phyloP scores from a whole-genome alignment of 306 rosid species.

The Betula pendula region DNA sequence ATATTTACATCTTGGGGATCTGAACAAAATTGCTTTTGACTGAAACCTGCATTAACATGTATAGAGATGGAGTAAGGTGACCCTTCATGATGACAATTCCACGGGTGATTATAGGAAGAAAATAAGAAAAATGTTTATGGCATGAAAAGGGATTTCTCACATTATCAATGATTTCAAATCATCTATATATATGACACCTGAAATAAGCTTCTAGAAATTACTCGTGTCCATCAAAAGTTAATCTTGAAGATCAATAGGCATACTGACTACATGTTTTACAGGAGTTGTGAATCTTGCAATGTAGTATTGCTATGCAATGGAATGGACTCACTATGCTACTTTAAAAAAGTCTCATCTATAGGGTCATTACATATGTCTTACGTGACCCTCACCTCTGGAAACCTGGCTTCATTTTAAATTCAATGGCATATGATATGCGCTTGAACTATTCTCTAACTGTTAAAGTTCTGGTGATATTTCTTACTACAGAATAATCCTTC shows the following conservation, averaged over 20 bases:
- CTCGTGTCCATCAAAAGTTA: neutral
- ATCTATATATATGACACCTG: neutral
- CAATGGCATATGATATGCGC: slow-evolving; percentile 1
- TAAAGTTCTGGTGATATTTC: slow-evolving; percentile 7
- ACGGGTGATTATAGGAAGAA: neutral
- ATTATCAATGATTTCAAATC: neutral
- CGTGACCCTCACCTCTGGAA: neutral
- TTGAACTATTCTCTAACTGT: slow-evolving; percentile 11
- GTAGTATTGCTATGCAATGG: neutral
- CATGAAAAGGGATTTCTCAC: neutral
- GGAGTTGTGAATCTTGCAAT: neutral
- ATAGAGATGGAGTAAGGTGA: neutral
- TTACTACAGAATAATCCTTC: slow-evolving; percentile 44
- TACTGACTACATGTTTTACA: neutral
- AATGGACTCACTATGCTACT: neutral
- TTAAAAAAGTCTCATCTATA: slow-evolving; percentile 2
- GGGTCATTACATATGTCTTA: slow-evolving; percentile 2
- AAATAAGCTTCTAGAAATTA: slow-evolving; percentile 4
- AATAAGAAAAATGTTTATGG: neutral
- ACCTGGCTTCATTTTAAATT: neutral
- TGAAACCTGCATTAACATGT: neutral
- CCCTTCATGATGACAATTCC: neutral
- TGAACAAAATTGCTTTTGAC: neutral
- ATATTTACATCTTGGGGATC: neutral
- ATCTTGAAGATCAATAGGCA: neutral